Evolutionary conservation across 768 basidiomycete species (phyloP).

Genomic region (Kwoniella sp.): DNA sequence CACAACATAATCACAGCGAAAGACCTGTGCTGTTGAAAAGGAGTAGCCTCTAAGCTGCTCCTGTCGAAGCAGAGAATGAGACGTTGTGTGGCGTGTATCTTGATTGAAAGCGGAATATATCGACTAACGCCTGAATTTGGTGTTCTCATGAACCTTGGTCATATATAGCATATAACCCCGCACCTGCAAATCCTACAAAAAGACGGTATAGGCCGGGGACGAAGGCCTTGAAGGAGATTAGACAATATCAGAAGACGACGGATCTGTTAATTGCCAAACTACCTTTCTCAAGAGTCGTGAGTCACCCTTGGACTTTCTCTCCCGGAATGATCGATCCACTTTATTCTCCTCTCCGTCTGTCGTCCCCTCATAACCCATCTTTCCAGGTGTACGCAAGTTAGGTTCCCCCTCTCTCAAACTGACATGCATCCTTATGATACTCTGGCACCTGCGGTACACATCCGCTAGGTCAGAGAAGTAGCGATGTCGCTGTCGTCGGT

Average conservation of each 20-base stretch:
- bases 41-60: no score
- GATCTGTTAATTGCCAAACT: slow-evolving; percentile 83
- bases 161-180: slow-evolving; percentile 17
- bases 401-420: no score
- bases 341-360: no score
- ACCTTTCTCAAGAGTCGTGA: slow-evolving; percentile 87
- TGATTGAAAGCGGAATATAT: neutral
- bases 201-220: slow-evolving; percentile 86
- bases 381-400: no score
- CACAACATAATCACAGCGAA: no score
- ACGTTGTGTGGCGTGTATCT: neutral
- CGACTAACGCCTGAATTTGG: neutral
- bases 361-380: no score
- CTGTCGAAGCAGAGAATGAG: no score
- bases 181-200: slow-evolving; percentile 55
- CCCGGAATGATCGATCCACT: neutral
- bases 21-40: no score
- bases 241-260: slow-evolving; percentile 91
- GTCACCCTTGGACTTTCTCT: slow-evolving; percentile 50
- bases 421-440: slow-evolving; percentile 12
- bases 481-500: slow-evolving; percentile 80
- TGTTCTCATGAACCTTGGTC: neutral
- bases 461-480: slow-evolving; percentile 84
- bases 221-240: slow-evolving; percentile 84
- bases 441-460: neutral